phyloP scores from a whole-genome alignment of 805 yeast species.

The Maudiozyma bulderi region DNA sequence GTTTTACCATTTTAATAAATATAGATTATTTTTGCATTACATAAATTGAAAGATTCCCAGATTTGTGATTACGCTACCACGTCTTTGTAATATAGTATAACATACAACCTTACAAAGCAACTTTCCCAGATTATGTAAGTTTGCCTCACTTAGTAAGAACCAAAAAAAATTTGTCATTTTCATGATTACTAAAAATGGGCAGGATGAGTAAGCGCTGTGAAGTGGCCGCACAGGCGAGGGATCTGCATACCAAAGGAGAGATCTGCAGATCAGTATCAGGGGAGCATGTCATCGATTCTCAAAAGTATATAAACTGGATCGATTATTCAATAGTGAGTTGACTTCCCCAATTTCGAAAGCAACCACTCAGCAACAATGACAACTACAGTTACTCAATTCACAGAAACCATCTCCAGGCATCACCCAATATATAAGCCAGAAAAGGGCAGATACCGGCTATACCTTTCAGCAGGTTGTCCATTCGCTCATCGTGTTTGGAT shows the following conservation, averaged over 20 bases:
- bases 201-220: background rate
- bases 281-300: too few relatives aligned
- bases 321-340: too few relatives aligned
- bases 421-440: conserved; percentile 68
- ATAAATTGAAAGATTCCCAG: too few relatives aligned
- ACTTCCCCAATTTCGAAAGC: background rate
- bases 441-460: conserved; percentile 71
- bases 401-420: background rate
- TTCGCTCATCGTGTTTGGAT: conserved; percentile 86
- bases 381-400: background rate
- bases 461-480: conserved; percentile 87
- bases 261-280: too few relatives aligned
- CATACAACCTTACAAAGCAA: too few relatives aligned
- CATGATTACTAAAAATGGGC: background rate
- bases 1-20: too few relatives aligned
- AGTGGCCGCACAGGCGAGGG: background rate
- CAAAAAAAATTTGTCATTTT: background rate
- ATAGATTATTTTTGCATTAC: too few relatives aligned
- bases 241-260: too few relatives aligned
- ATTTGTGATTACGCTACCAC: background rate
- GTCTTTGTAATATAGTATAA: background rate
- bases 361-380: background rate
- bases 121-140: too few relatives aligned
- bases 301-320: too few relatives aligned
- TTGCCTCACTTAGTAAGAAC: too few relatives aligned